Base-by-base conservation (phyloP, 306 rosid genomes). In the Acacia confusa region DNA sequence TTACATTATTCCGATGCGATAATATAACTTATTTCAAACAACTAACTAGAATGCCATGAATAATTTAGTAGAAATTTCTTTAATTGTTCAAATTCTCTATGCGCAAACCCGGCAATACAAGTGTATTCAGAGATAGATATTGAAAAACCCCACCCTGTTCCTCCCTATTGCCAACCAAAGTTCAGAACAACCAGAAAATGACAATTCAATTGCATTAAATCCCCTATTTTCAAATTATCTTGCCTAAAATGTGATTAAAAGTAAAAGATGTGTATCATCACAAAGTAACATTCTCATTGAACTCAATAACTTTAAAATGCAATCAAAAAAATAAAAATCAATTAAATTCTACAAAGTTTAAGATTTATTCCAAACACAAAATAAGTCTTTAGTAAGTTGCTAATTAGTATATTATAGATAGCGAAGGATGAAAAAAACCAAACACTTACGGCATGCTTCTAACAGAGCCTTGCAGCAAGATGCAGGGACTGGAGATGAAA, bases 401-500 rank as follows among this genome's bases (percentile, higher is more conserved):
- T 41, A 70, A 70, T 38, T 57, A 60, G 12, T 40, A 82, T 58
- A 9, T 25, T 58, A 13, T 25, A 72, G 15, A 44, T 36, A 70
- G 48, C 41, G 9, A 38, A 34, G 43, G 57, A 41, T 71, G 73
- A 27, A 28, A 57, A 43, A 15, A 28, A 53, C 48, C 36, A 81
- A 65, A 78, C 73, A 89, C 92, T 86, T 89, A 88, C 95, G 87
- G 77, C 88, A 86, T 74, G 93, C 88, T 78, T 88, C 92, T 71
- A 89, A 83, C 25, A 91, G 86, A 28, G 95, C 93, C 5, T 86
- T 88, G 81, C 95, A 91, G 85, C 95, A 91, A 83, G 95, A 91
- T 72, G 93, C 95, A 65, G 95, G 95, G 76, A 91, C 90, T 6
- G 93, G 95, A 82, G 93, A 86, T 72, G 95, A 91, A 47, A 92